A percentile compares a stretch with the other conserved stretches of the same genome.
phyloP scores from a whole-genome alignment of 495 filamentous ascomycete species.

The Trichoderma gamsii region DNA sequence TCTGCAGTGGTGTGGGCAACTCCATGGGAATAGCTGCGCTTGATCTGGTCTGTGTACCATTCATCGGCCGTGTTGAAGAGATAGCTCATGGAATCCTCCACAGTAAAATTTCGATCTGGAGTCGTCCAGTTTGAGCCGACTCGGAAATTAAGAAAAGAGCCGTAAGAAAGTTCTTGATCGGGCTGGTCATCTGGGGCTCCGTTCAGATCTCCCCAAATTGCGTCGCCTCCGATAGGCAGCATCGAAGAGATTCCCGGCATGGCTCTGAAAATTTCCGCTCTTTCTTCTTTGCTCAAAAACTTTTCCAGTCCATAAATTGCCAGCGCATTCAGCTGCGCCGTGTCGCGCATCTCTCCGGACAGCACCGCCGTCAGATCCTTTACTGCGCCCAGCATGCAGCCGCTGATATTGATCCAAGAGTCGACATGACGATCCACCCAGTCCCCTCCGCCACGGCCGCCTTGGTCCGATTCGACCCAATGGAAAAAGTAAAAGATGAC shows the following conservation, averaged over 20 bases:
- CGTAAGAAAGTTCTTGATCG: slow-evolving; percentile 64
- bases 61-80: slow-evolving; percentile 68
- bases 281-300: slow-evolving; percentile 82
- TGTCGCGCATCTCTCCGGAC: slow-evolving; percentile 97
- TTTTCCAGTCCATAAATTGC: slow-evolving; percentile 96
- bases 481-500: slow-evolving; percentile 96
- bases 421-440: slow-evolving; percentile 93
- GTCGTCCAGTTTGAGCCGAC: slow-evolving; percentile 49
- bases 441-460: slow-evolving; percentile 72
- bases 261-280: slow-evolving; percentile 88
- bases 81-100: slow-evolving; percentile 68
- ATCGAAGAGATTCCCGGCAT: slow-evolving; percentile 97
- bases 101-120: slow-evolving; percentile 67
- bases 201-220: slow-evolving; percentile 85
- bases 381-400: slow-evolving; percentile 92
- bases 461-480: slow-evolving; percentile 78
- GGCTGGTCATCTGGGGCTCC: slow-evolving; percentile 86
- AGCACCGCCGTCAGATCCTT: slow-evolving; percentile 89
- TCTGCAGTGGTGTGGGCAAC: slow-evolving; percentile 74
- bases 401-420: slow-evolving; percentile 95
- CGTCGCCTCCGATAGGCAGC: slow-evolving; percentile 92
- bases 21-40: slow-evolving; percentile 75
- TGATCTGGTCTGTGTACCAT: slow-evolving; percentile 75
- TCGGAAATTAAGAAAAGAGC: slow-evolving; percentile 83
- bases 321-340: slow-evolving; percentile 93